Percentiles rank a stretch among this genome's conserved stretches.
Conservation (phyloP, 306 rosid genomes). For the Cucumis sativus region DNA sequence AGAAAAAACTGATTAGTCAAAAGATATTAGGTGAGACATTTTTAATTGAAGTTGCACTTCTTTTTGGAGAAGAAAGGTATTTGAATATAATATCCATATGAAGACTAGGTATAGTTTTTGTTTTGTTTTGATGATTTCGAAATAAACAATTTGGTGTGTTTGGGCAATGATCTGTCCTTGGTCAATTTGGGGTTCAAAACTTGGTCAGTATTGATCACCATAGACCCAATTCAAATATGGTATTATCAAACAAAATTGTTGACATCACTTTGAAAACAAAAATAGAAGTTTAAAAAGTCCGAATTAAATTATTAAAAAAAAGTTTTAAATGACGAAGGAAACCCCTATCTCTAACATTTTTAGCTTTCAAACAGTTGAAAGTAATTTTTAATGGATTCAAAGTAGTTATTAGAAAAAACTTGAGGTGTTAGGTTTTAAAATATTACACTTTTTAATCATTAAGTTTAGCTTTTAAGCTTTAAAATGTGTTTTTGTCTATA, state of each 20-base stretch:
- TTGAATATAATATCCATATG: background rate
- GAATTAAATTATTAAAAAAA: too few species aligned
- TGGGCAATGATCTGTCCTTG: background rate
- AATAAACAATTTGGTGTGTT: background rate
- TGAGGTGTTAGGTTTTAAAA: too few species aligned
- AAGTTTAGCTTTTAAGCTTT: too few species aligned
- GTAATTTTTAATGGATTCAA: too few species aligned
- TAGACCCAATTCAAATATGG: background rate
- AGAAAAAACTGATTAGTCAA: background rate
- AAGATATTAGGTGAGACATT: background rate
- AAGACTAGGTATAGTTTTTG: background rate
- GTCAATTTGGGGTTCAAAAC: background rate
- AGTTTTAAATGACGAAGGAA: too few species aligned
- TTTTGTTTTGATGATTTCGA: background rate
- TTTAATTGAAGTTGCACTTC: background rate
- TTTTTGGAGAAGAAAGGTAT: background rate
- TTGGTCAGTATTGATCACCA: background rate
- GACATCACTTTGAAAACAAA: background rate
- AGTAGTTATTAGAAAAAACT: too few species aligned
- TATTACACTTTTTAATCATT: too few species aligned
- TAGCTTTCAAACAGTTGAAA: too few species aligned
- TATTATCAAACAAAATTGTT: background rate
- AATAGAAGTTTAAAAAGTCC: background rate
- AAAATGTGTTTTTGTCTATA: too few species aligned
- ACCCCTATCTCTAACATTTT: too few species aligned